phyloP scores from a whole-genome alignment of 495 filamentous ascomycete genomes.

The Penicillium nucicola region DNA sequence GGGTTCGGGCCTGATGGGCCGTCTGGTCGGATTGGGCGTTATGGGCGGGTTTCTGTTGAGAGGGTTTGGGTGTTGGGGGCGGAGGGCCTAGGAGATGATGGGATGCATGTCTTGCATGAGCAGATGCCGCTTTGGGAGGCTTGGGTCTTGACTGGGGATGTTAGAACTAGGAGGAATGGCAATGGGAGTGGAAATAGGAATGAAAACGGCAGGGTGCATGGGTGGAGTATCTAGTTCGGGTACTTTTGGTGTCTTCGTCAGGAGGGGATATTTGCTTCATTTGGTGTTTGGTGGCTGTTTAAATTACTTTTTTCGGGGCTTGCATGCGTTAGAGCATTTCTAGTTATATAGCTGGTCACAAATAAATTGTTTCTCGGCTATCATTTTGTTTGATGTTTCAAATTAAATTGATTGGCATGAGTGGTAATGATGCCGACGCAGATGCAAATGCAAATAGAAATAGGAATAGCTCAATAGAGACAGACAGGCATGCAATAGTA shows the following conservation, averaged over 20 bases:
- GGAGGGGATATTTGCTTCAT: not conserved
- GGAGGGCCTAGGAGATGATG: slow-evolving; percentile 59
- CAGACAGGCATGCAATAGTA: not conserved
- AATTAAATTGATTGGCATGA: not conserved
- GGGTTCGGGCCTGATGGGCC: not conserved
- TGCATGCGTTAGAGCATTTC: not conserved
- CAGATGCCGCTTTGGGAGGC: slow-evolving; percentile 62
- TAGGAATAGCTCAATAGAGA: not conserved
- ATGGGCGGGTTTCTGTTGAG: slow-evolving; percentile 22
- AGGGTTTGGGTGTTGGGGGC: slow-evolving; percentile 24
- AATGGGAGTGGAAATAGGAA: slow-evolving; percentile 1
- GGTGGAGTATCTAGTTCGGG: slow-evolving; percentile 2
- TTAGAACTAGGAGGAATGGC: slow-evolving; percentile 1
- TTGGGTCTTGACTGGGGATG: slow-evolving; percentile 51
- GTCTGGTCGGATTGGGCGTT: slow-evolving; percentile 12
- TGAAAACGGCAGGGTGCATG: not conserved
- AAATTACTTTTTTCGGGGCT: not conserved
- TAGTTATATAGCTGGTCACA: not conserved
- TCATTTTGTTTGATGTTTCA: not conserved
- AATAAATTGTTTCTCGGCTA: not conserved
- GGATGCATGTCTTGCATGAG: slow-evolving; percentile 43
- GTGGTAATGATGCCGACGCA: too few species aligned
- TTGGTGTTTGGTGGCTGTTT: slow-evolving; percentile 5
- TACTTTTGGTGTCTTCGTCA: not conserved
- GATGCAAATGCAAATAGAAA: too few species aligned